Base-by-base conservation (phyloP, 140 eudicot species). In the Cichorium intybus region DNA sequence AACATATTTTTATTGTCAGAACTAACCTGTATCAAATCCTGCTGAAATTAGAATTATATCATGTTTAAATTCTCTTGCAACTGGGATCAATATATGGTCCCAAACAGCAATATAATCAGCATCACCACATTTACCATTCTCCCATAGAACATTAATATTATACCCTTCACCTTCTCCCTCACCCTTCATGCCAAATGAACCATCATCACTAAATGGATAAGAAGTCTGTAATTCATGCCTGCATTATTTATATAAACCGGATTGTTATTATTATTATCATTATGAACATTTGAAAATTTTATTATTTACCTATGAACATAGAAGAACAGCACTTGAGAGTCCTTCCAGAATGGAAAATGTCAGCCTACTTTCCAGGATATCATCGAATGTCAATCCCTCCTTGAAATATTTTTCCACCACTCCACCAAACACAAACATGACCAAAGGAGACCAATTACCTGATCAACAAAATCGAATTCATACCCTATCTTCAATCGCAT, bases 1-100 rank as follows among this genome's bases (percentile, higher is more conserved):
- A 26, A 26, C 29, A 26, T 26, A 26, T 26, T 1, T 26, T 26
- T 26, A 26, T 26, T 2, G 29, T 26, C 2, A 66, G 59, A 56
- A 61, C 78, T 71, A 50, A 88, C 96, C 95, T 76, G 96, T 95
- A 82, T 88, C 95, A 54, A 88, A 88, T 68, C 96, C 95, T 21
- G 96, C 96, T 56, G 96, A 88, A 29, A 88, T 46, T 4, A 88
- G 55, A 56, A 88, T 59, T 64, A 88, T 62, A 68, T 88, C 96
- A 7, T 95, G 95, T 41, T 68, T 65, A 61, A 82, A 85, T 68
- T 85, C 95, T 80, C 73, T 85, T n/a, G 88, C 95, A 78, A 88
- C 96, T 27, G 95, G 96, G 51, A 82, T 67, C 71, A 85, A 49
- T 43, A 88, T 60, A 69, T 85, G 75, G 60, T 88, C 96, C 96